phyloP scores from a whole-genome alignment of 2,329 filamentous ascomycete genomes.

The Pleurostoma richardsiae region DNA sequence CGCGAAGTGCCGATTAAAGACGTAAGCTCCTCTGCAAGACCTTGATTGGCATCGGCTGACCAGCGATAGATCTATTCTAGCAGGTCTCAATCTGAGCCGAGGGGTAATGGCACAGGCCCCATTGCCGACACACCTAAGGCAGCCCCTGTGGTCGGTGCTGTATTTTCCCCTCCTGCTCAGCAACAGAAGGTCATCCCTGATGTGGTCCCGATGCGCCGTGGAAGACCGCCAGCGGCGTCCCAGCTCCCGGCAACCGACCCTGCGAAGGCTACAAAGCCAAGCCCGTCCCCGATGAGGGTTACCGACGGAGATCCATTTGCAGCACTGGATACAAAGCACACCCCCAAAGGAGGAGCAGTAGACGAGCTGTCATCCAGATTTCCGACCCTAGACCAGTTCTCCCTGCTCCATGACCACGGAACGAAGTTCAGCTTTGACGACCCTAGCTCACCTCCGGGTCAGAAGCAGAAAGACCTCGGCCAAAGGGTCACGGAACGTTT shows the following conservation, averaged over 20 bases:
- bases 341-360: constrained; percentile 35
- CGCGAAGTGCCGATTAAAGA: constrained; percentile 84
- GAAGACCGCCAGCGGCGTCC: constrained; percentile 54
- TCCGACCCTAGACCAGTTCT: constrained; percentile 89
- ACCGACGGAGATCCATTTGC: constrained; percentile 81
- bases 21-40: constrained; percentile 45
- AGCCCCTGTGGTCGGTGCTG: constrained; percentile 67
- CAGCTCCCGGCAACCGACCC: constrained; percentile 15
- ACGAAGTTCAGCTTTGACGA: constrained; percentile 79
- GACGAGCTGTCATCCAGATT: constrained; percentile 86
- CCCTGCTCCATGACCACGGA: constrained; percentile 79
- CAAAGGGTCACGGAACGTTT: constrained; percentile 70
- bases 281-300: constrained; percentile 64
- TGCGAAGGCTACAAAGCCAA: constrained; percentile 47
- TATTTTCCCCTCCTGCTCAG: constrained; percentile 71
- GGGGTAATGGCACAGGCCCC: constrained; percentile 44
- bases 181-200: constrained; percentile 75
- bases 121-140: constrained; percentile 46
- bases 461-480: constrained; percentile 51
- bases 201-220: constrained; percentile 89
- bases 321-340: constrained; percentile 67
- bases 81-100: constrained; percentile 59
- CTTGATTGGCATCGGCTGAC: constrained; percentile 7
- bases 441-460: constrained; percentile 38
- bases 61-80: constrained; percentile 64